A percentile compares a stretch with the other conserved stretches of the same genome.
Evolutionary conservation across 2,329 filamentous ascomycete species (phyloP).

Genomic region (Fusarium sororula): DNA sequence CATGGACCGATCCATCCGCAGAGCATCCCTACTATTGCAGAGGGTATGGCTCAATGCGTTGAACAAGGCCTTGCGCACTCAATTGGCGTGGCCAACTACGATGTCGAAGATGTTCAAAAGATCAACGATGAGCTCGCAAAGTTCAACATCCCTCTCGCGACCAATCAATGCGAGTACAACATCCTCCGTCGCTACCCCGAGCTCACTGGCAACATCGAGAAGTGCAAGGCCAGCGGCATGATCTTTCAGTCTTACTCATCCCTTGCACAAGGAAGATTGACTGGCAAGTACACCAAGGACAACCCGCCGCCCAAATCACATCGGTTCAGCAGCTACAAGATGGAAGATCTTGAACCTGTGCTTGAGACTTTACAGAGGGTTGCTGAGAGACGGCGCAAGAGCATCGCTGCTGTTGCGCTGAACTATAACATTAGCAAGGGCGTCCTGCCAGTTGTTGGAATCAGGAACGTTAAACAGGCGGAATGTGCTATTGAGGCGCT

Average conservation of each 20-base stretch:
- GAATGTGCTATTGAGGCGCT: constrained; percentile 1
- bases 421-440: constrained; percentile 16
- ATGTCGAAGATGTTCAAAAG: not conserved
- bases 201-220: not conserved
- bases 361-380: not conserved
- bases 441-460: not conserved
- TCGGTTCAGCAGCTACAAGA: not conserved
- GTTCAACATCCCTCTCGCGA: constrained; percentile 13
- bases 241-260: constrained; percentile 22
- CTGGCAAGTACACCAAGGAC: constrained; percentile 3
- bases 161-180: constrained; percentile 20
- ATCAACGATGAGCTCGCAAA: constrained; percentile 16
- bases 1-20: constrained; percentile 10
- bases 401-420: not conserved
- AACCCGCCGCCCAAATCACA: not conserved
- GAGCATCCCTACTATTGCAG: not conserved
- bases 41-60: constrained; percentile 20
- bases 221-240: constrained; percentile 2
- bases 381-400: constrained; percentile 3
- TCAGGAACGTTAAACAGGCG: constrained; percentile 8
- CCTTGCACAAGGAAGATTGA: not conserved
- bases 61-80: constrained; percentile 2
- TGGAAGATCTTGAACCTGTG: not conserved
- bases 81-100: constrained; percentile 10
- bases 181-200: constrained; percentile 9